These are phyloP conservation scores for Vaccinium vitisidaea DNA, from an alignment of 148 eudicot species.

Conservation along the genomic window DNA sequence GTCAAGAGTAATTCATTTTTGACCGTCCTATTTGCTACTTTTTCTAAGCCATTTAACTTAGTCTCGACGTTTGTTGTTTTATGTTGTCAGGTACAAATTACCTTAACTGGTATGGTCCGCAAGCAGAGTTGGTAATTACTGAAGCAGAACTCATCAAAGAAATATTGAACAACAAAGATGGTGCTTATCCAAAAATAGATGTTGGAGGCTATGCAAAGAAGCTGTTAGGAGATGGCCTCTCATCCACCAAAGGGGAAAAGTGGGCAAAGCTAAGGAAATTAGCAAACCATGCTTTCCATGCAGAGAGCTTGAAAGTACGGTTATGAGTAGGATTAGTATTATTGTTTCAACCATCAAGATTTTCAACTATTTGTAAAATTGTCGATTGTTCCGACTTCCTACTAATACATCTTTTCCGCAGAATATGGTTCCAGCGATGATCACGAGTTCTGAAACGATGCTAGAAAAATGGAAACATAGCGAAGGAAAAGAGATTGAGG, in stretches of 20 bases:
- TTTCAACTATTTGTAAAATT: too few species aligned
- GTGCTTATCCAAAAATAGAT: neutral
- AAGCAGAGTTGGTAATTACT: neutral
- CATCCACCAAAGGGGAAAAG: conserved; percentile 10
- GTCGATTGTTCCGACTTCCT: neutral
- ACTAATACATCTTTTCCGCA: neutral
- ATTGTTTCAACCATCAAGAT: neutral
- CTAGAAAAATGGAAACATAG: conserved; percentile 20
- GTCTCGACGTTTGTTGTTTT: neutral
- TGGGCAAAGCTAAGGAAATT: conserved; percentile 26
- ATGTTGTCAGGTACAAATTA: neutral
- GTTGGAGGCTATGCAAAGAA: neutral
- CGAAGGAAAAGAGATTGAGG: conserved; percentile 24
- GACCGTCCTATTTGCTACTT: neutral
- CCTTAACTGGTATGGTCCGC: neutral
- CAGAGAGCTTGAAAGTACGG: conserved; percentile 22
- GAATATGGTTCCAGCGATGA: conserved; percentile 30
- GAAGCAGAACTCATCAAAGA: neutral
- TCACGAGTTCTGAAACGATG: conserved; percentile 21
- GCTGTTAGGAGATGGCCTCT: neutral
- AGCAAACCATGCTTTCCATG: conserved; percentile 26
- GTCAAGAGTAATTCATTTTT: too few species aligned
- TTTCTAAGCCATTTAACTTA: neutral
- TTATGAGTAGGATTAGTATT: too few species aligned
- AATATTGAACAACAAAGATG: neutral